Percentiles rank a stretch among this genome's conserved stretches.
Evolutionary conservation across 345 rosid species (phyloP).

Genomic region (Syzygium jambos): DNA sequence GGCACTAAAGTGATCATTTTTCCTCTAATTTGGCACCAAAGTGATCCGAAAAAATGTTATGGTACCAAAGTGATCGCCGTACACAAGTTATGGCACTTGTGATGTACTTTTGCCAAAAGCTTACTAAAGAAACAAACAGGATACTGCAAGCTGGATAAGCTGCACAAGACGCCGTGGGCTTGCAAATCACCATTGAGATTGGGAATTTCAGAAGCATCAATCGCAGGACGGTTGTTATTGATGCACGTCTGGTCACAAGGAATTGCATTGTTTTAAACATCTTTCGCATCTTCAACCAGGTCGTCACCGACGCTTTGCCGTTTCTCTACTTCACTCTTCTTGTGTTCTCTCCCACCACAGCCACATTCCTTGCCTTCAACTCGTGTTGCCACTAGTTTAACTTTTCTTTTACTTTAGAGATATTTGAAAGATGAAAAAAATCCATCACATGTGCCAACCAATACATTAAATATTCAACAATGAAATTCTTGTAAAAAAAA

Average conservation of each 20-base stretch:
- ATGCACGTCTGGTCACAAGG: not conserved
- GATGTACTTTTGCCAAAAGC: too few relatives aligned
- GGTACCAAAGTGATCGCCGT: too few relatives aligned
- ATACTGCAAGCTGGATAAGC: not conserved
- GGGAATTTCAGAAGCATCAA: not conserved
- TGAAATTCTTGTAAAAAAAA: not conserved
- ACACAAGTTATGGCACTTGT: too few relatives aligned
- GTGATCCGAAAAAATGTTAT: too few relatives aligned
- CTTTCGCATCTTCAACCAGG: not conserved
- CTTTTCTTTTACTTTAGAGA: not conserved
- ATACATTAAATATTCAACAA: not conserved
- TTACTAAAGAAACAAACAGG: too few relatives aligned
- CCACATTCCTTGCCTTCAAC: not conserved
- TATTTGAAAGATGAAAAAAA: not conserved
- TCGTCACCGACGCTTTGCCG: not conserved
- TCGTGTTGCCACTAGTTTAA: not conserved
- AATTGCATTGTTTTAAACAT: not conserved
- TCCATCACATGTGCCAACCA: not conserved
- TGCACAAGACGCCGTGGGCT: not conserved
- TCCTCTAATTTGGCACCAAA: too few relatives aligned
- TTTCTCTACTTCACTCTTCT: not conserved
- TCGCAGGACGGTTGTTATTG: not conserved
- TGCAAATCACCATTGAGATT: not conserved
- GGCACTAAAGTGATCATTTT: too few relatives aligned
- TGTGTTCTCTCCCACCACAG: not conserved